A percentile compares a stretch with the other conserved stretches of the same genome.
Evolutionary conservation across 257 asterid species (phyloP).

Genomic region (Orobanche coerulescens): DNA sequence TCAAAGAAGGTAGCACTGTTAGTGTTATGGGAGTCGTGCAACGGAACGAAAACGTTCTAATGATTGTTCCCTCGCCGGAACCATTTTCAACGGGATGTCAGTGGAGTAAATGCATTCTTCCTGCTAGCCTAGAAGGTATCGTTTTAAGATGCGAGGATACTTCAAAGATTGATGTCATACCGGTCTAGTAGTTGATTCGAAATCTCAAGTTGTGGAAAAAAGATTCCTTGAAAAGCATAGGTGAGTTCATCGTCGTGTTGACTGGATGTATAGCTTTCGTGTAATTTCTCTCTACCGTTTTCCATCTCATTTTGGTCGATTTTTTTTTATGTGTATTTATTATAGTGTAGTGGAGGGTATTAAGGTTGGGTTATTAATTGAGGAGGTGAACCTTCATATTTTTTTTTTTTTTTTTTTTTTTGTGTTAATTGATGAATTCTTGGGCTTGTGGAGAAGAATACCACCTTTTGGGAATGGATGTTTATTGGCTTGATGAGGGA

Average conservation of each 20-base stretch:
- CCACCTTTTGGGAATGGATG: conserved; percentile 22
- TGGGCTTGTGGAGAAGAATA: conserved; percentile 28
- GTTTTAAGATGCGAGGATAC: conserved; percentile 61
- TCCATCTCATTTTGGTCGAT: conserved; percentile 19
- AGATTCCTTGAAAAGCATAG: conserved; percentile 13
- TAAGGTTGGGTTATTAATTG: conserved; percentile 18
- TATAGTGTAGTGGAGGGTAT: conserved; percentile 27
- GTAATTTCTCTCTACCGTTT: conserved; percentile 11
- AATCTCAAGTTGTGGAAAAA: not conserved
- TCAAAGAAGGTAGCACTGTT: conserved; percentile 67
- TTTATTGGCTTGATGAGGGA: conserved; percentile 29
- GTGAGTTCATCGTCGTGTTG: conserved; percentile 17
- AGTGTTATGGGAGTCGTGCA: conserved; percentile 67
- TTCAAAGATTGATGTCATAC: conserved; percentile 51
- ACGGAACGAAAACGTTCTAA: conserved; percentile 52
- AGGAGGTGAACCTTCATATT: conserved; percentile 19
- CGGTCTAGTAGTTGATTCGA: conserved; percentile 29
- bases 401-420: conserved; percentile 11
- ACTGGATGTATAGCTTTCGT: conserved; percentile 35
- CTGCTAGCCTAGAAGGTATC: conserved; percentile 59
- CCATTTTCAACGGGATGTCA: conserved; percentile 60
- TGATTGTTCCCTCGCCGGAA: conserved; percentile 63
- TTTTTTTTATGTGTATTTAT: conserved; percentile 28
- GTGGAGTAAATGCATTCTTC: conserved; percentile 59
- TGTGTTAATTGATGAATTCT: conserved; percentile 21